phyloP scores from a whole-genome alignment of 2,329 filamentous ascomycete genomes.

The Ambrosiella xylebori region DNA sequence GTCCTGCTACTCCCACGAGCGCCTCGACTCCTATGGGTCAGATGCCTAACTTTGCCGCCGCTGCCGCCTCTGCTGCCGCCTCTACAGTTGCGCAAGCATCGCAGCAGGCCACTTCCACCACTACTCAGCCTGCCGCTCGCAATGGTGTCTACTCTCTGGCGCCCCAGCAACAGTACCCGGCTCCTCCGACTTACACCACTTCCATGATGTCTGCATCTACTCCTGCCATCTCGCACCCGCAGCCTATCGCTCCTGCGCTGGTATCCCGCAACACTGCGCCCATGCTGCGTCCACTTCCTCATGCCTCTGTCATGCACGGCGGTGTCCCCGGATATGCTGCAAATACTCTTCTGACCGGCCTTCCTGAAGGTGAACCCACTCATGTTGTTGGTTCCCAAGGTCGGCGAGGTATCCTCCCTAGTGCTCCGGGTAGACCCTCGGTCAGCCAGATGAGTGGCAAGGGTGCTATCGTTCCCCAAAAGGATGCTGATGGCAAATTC shows the following conservation, averaged over 20 bases:
- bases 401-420: conserved; percentile 76
- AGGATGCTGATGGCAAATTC: conserved; percentile 95
- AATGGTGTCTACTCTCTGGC: conserved; percentile 35
- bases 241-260: conserved; percentile 60
- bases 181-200: conserved; percentile 36
- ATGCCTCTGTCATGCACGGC: conserved; percentile 42
- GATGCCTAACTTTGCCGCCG: conserved; percentile 13
- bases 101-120: conserved; percentile 20
- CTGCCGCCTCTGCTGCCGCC: conserved; percentile 8
- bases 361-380: conserved; percentile 48
- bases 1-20: conserved; percentile 10
- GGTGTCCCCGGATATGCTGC: conserved; percentile 38
- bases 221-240: conserved; percentile 50
- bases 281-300: conserved; percentile 52
- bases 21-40: conserved; percentile 10
- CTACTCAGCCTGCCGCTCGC: conserved; percentile 29
- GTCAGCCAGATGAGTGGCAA: conserved; percentile 54
- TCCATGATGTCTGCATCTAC: conserved; percentile 53
- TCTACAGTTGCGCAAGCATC: conserved; percentile 6
- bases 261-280: conserved; percentile 38
- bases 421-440: conserved; percentile 64
- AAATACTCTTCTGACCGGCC: conserved; percentile 29
- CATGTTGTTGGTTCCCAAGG: conserved; percentile 94
- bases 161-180: conserved; percentile 33
- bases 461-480: conserved; percentile 71